Conservation (phyloP, 2,329 filamentous ascomycete species). For the Penicillium janthinellum region DNA sequence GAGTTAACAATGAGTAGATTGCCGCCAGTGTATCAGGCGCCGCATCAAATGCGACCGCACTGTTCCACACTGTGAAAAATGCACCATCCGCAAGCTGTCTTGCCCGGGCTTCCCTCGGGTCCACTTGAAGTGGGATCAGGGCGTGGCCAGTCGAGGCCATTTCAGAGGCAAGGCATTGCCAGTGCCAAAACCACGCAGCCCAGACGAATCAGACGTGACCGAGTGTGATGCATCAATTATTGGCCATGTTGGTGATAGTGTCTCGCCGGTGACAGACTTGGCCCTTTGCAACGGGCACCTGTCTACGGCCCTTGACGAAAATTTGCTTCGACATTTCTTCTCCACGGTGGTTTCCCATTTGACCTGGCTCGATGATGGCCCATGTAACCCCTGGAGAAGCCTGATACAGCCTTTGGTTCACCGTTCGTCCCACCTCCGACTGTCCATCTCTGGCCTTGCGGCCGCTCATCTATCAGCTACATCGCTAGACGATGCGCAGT, state of each 20-base stretch:
- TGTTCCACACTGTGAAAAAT: conserved; percentile 40
- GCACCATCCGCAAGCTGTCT: conserved; percentile 33
- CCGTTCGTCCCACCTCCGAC: conserved; percentile 9
- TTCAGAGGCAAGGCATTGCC: conserved; percentile 14
- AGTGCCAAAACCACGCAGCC: not conserved
- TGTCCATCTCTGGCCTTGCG: not conserved
- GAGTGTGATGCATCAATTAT: not conserved
- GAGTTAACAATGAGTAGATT: conserved; percentile 26
- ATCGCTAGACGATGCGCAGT: not conserved
- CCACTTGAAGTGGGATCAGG: conserved; percentile 38
- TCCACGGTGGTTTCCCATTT: conserved; percentile 22
- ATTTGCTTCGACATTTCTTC: conserved; percentile 27
- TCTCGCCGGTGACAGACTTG: not conserved
- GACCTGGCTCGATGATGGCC: conserved; percentile 28
- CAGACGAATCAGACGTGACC: not conserved
- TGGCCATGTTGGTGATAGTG: not conserved
- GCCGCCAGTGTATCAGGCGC: conserved; percentile 39
- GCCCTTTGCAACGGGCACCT: not conserved
- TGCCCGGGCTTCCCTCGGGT: conserved; percentile 39
- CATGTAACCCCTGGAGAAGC: conserved; percentile 28
- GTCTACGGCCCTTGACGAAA: conserved; percentile 7
- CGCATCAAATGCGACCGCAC: conserved; percentile 42
- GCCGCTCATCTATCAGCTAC: conserved; percentile 1
- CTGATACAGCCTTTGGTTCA: conserved; percentile 25
- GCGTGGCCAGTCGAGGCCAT: conserved; percentile 23